Evolutionary conservation across 345 rosid genomes (phyloP).

Genomic region (Eucalyptus cloeziana): DNA sequence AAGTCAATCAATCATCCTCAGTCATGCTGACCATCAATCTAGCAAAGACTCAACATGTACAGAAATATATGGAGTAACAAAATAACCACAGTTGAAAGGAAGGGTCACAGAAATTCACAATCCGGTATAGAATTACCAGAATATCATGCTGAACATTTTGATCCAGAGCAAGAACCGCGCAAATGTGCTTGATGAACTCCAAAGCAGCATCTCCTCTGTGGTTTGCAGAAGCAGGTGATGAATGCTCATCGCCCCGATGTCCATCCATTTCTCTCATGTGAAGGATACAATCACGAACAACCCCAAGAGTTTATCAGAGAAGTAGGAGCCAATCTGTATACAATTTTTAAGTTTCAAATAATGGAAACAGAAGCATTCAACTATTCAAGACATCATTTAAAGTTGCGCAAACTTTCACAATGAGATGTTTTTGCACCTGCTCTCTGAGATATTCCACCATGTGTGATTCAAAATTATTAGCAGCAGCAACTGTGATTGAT

Average conservation of each 20-base stretch:
- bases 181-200: slow-evolving; percentile 74
- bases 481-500: slow-evolving; percentile 45
- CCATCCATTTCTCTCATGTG: slow-evolving; percentile 40
- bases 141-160: slow-evolving; percentile 71
- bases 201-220: slow-evolving; percentile 47
- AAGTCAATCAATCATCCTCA: neutral
- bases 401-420: neutral
- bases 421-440: slow-evolving; percentile 30
- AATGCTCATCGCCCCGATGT: slow-evolving; percentile 12
- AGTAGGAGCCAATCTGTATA: slow-evolving; percentile 57
- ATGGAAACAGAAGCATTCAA: neutral
- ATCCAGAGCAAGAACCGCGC: slow-evolving; percentile 82
- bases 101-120: neutral
- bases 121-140: slow-evolving; percentile 34
- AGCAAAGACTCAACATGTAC: neutral
- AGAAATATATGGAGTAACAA: neutral
- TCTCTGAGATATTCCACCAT: slow-evolving; percentile 56
- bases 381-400: neutral
- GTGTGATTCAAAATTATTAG: slow-evolving; percentile 56
- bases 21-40: neutral
- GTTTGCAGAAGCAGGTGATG: slow-evolving; percentile 4
- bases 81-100: neutral
- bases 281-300: slow-evolving; percentile 47
- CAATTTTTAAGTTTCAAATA: neutral
- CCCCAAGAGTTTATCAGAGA: slow-evolving; percentile 55